Percentiles rank a stretch among this genome's conserved stretches.
phyloP scores from a whole-genome alignment of 345 rosid genomes.

The Abelmoschus esculentus region DNA sequence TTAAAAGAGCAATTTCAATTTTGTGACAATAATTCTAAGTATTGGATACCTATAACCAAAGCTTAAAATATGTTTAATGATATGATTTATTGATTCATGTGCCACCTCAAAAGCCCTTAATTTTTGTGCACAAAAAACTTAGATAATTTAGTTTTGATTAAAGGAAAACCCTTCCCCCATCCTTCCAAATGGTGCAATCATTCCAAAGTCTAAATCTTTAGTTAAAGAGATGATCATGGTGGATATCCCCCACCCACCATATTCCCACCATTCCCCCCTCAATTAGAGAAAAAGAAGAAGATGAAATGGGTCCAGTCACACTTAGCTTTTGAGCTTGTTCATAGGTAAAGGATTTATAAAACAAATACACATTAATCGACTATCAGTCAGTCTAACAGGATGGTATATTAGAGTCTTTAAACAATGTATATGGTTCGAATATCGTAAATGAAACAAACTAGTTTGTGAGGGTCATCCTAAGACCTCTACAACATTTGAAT shows the following conservation, averaged over 20 bases:
- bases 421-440: no score
- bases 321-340: conserved; percentile 20
- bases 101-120: conserved; percentile 3
- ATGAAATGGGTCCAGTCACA: conserved; percentile 16
- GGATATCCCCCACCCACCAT: conserved; percentile 17
- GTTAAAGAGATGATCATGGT: conserved; percentile 5
- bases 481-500: no score
- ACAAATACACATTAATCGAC: background rate
- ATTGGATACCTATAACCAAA: background rate
- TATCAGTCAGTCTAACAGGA: no score
- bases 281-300: background rate
- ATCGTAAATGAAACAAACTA: no score
- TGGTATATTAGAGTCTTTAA: no score
- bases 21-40: background rate
- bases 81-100: background rate
- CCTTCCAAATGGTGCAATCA: conserved; percentile 9
- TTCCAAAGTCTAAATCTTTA: conserved; percentile 5
- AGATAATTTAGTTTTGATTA: background rate
- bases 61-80: background rate
- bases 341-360: conserved; percentile 12
- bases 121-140: conserved; percentile 4
- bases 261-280: conserved; percentile 7
- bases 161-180: background rate
- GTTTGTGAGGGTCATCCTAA: no score
- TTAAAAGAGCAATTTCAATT: background rate